Percentiles rank a stretch among this genome's conserved stretches.
Conservation (phyloP, 2,329 filamentous ascomycete species). For the Aureobasidium sp. region DNA sequence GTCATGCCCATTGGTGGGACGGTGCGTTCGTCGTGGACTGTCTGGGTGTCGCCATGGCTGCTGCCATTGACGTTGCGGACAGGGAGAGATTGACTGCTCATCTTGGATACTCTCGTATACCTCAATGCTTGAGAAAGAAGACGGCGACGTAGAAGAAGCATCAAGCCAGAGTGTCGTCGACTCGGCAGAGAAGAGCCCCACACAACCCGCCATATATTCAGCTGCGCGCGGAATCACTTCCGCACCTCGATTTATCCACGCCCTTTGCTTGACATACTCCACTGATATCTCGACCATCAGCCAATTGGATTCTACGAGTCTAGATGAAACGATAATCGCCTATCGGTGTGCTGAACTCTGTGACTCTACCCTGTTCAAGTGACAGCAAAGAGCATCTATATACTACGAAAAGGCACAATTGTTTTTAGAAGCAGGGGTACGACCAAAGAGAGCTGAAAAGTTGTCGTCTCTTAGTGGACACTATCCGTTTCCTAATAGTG, state of each 20-base stretch:
- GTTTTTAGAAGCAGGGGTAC: too few relatives aligned
- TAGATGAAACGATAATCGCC: too few relatives aligned
- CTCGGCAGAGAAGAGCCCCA: not conserved
- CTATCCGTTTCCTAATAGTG: too few relatives aligned
- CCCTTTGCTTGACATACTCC: not conserved
- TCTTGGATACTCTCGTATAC: not conserved
- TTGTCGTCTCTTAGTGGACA: too few relatives aligned
- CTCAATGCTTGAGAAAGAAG: not conserved
- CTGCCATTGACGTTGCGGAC: not conserved
- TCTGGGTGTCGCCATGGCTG: not conserved
- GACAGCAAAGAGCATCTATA: too few relatives aligned
- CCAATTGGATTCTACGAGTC: too few relatives aligned
- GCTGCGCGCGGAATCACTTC: not conserved
- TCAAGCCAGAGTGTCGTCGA: not conserved
- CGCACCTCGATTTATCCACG: not conserved
- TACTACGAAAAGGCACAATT: too few relatives aligned
- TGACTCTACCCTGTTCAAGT: too few relatives aligned
- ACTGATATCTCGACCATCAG: too few relatives aligned
- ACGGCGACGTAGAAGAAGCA: not conserved
- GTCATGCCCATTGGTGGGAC: constrained; percentile 54
- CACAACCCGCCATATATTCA: not conserved
- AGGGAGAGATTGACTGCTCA: not conserved
- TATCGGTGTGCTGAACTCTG: too few relatives aligned
- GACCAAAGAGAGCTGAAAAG: too few relatives aligned
- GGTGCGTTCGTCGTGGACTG: constrained; percentile 17